Base-by-base conservation (phyloP, 331 rosid genomes). In the Phaseolus coccineus region DNA sequence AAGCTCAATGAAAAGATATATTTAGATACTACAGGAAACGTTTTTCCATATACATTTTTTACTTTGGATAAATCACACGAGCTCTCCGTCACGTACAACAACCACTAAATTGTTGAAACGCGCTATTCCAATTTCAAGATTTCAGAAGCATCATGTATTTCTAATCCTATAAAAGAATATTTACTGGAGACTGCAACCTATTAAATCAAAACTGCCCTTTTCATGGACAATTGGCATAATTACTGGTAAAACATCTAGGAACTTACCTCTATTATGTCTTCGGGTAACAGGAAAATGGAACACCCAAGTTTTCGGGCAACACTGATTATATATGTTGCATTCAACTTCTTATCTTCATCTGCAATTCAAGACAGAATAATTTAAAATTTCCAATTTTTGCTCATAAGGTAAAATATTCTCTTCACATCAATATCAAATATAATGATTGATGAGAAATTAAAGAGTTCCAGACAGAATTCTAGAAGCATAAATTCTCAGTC, bases 291-390 rank as follows among this genome's bases (percentile, higher is more conserved):
- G 91, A 88, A 96, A 71, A 96, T 89, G 87, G 99, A 93, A 85
- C 99, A 96, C 59, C 99, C 99, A n/a, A 96, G 98, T 87, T 93
- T 96, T 76, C 99, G 89, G 51, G 99, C 99, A n/a, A 96, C 96
- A 79, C 99, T 96, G 88, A 96, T 91, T 76, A 93, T 96, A 83
- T 96, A 96, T 24, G 98, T 96, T 57, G 99, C 94, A 84, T 96
- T 96, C 88, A 87, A 13, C 87, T 91, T 93, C 92, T 88, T 93
- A 76, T 96, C 99, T 85, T 96, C 98, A 61, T 91, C 99, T 96
- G 98, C 80, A 85, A 80, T 71, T 64, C 77, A 13, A 14, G 67
- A 79, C 70, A 28, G 64, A 13, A n/a, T 77, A 73, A 67, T 77
- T 59, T 74, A 46, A 82, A 63, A 6, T 31, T 73, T 70, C 58